A percentile compares a stretch with the other conserved stretches of the same genome.
These are phyloP conservation scores for Clonostachys byssicola DNA, from an alignment of 2,329 filamentous ascomycete genomes.

Conservation along the genomic window DNA sequence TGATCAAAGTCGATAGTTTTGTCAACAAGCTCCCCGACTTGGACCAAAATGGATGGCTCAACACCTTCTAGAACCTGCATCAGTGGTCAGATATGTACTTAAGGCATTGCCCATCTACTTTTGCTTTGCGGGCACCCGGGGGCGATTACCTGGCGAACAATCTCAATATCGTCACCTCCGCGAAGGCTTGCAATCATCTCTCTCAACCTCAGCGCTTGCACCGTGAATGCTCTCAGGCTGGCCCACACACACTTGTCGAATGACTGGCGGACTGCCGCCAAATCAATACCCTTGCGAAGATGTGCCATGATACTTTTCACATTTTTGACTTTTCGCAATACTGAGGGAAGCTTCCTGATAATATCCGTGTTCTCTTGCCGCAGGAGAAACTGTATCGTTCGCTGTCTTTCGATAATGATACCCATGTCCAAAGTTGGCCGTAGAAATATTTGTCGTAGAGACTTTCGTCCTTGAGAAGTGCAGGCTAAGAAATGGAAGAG, in stretches of 20 bases:
- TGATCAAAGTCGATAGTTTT: conserved; percentile 77
- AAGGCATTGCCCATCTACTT: too few species aligned
- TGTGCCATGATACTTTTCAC: conserved; percentile 65
- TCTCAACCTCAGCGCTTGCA: conserved; percentile 64
- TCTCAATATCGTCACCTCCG: conserved; percentile 7
- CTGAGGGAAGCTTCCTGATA: conserved; percentile 51
- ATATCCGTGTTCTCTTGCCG: conserved; percentile 60
- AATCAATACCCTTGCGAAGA: conserved; percentile 73
- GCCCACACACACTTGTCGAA: conserved; percentile 69
- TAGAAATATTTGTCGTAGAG: conserved; percentile 76
- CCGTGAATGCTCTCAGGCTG: conserved; percentile 67
- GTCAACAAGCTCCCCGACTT: conserved; percentile 67
- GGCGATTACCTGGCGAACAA: conserved; percentile 33
- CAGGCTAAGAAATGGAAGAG: conserved; percentile 71
- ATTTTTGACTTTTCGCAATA: conserved; percentile 70
- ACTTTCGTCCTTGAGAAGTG: conserved; percentile 73
- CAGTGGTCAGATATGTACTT: too few species aligned
- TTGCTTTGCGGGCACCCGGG: background rate
- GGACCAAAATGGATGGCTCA: conserved; percentile 52
- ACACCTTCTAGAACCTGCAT: conserved; percentile 55
- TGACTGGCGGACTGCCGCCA: conserved; percentile 37
- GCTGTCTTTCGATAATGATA: conserved; percentile 68
- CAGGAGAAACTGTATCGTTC: conserved; percentile 63
- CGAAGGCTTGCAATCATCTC: conserved; percentile 42
- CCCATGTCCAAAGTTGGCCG: conserved; percentile 68